Percentiles rank a stretch among this genome's conserved stretches.
Conservation (phyloP, 805 yeast genomes). For the Wickerhamiella domercqiae region DNA sequence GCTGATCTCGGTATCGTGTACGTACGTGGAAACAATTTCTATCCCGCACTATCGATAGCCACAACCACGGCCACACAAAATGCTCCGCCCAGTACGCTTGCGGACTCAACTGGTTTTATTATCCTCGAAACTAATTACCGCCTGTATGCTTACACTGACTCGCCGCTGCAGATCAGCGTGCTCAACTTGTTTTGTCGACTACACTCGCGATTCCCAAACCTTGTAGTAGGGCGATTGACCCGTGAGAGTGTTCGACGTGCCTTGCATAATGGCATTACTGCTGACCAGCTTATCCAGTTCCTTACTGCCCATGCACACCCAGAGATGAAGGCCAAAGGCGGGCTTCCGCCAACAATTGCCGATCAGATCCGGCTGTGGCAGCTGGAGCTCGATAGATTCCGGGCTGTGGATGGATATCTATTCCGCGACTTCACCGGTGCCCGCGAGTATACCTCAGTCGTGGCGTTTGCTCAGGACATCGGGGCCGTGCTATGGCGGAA, state of each 20-base stretch:
- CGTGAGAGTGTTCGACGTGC: constrained; percentile 85
- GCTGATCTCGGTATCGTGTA: constrained; percentile 85
- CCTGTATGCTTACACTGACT: constrained; percentile 80
- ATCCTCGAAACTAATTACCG: constrained; percentile 90
- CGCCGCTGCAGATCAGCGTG: constrained; percentile 90
- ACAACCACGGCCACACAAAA: background rate
- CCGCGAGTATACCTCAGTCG: constrained; percentile 57
- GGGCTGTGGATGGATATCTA: constrained; percentile 70
- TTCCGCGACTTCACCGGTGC: constrained; percentile 72
- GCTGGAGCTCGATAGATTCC: constrained; percentile 82
- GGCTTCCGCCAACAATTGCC: constrained; percentile 90
- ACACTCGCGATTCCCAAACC: constrained; percentile 69
- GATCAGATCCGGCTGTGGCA: constrained; percentile 97
- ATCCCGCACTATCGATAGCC: constrained; percentile 14
- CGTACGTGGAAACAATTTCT: constrained; percentile 8
- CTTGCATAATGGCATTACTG: constrained; percentile 73
- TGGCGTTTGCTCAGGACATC: constrained; percentile 71
- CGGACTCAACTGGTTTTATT: constrained; percentile 29
- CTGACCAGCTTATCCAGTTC: constrained; percentile 85
- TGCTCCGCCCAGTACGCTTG: background rate
- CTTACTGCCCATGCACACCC: constrained; percentile 87
- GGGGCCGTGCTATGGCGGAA: constrained; percentile 89
- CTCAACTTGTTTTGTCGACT: constrained; percentile 76
- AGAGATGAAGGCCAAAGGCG: constrained; percentile 56
- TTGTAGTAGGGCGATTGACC: constrained; percentile 87